phyloP scores from a whole-genome alignment of 176 grass and related monocot species.

The Ensete ventricosum region DNA sequence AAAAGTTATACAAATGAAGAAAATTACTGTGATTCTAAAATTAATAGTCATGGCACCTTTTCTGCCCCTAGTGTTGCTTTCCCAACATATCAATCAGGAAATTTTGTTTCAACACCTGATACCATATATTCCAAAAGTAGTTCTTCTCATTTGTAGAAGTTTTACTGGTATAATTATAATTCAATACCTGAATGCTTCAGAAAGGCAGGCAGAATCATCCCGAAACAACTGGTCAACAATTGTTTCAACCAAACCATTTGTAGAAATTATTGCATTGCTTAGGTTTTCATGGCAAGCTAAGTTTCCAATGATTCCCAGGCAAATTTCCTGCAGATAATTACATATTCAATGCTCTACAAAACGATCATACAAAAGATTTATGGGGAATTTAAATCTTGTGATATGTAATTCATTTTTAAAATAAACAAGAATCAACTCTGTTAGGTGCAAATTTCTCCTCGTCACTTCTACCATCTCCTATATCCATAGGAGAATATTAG shows the following conservation, averaged over 20 bases:
- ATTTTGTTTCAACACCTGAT: too few relatives aligned
- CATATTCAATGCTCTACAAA: not conserved
- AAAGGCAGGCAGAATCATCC: constrained; percentile 63
- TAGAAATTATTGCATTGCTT: constrained; percentile 42
- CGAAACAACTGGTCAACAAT: constrained; percentile 64
- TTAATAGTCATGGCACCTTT: too few relatives aligned
- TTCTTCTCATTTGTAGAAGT: too few relatives aligned
- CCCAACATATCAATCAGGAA: too few relatives aligned
- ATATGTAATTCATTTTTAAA: not conserved
- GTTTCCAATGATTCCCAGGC: constrained; percentile 91
- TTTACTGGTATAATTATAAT: not conserved
- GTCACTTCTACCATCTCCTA: not conserved
- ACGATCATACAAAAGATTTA: not conserved
- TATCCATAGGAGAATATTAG: not conserved
- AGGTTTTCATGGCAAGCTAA: constrained; percentile 73
- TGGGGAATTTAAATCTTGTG: not conserved
- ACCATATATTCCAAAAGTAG: too few relatives aligned
- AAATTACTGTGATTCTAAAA: too few relatives aligned
- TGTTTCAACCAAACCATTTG: constrained; percentile 55
- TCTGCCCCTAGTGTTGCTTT: too few relatives aligned
- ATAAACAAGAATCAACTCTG: not conserved
- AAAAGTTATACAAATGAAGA: too few relatives aligned
- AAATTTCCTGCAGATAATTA: constrained; percentile 71
- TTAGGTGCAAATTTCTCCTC: not conserved
- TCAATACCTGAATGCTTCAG: constrained; percentile 76